Percentiles rank a stretch among this genome's conserved stretches.
phyloP scores from a whole-genome alignment of 257 asterid genomes.

The Haberlea rhodopensis region DNA sequence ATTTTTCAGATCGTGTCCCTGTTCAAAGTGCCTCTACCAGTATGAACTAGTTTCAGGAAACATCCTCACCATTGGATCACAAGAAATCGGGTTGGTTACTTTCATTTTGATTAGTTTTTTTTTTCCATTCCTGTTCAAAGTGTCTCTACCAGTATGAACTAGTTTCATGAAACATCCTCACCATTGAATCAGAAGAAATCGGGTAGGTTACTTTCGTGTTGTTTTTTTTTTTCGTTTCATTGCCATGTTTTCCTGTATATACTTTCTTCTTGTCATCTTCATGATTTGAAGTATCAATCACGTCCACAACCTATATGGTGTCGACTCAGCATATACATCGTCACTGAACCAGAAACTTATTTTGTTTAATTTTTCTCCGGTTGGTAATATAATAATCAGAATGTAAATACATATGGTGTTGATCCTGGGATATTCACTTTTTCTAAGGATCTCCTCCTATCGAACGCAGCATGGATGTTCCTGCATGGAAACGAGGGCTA shows the following conservation, averaged over 20 bases:
- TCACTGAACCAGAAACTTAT: constrained; percentile 2
- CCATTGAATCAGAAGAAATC: constrained; percentile 84
- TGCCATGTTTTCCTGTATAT: constrained; percentile 7
- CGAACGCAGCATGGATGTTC: constrained; percentile 99
- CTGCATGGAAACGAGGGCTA: constrained; percentile 90
- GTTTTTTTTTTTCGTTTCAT: constrained; percentile 14
- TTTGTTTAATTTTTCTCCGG: constrained; percentile 18
- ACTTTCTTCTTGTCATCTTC: constrained; percentile 13
- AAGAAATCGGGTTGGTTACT: constrained; percentile 71
- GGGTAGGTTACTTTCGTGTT: constrained; percentile 45
- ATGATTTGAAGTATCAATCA: constrained; percentile 21
- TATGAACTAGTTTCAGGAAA: too few species aligned
- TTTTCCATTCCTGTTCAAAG: too few species aligned
- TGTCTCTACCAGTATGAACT: too few species aligned
- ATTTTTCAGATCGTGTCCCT: constrained; percentile 69
- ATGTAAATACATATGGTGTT: constrained; percentile 44
- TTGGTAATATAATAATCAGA: too few species aligned
- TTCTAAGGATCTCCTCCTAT: constrained; percentile 98
- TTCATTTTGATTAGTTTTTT: constrained; percentile 16
- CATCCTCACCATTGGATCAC: constrained; percentile 67
- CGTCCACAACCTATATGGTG: too few species aligned
- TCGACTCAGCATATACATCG: constrained; percentile 26
- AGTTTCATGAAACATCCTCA: too few species aligned
- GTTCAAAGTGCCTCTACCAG: constrained; percentile 87
- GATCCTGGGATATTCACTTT: constrained; percentile 85